Evolutionary conservation across 1,284 basidiomycete genomes (phyloP), one percentile per base, ranked within the genome.

Genomic region (Tremellales sp.): DNA sequence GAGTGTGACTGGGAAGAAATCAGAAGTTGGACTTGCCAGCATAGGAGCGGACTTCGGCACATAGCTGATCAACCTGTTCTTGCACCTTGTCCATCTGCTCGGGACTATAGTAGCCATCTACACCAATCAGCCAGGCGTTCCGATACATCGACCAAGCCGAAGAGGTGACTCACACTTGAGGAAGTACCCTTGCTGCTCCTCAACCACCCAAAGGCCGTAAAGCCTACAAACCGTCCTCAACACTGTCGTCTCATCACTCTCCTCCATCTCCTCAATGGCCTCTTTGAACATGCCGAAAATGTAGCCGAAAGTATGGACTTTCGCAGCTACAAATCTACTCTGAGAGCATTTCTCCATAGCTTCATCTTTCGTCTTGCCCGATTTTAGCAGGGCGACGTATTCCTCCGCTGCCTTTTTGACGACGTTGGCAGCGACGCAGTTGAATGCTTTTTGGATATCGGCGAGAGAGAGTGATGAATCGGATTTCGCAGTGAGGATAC

Each of bases 101-200:
- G 11, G 69, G 61, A 17, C 61, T 65, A 49, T 78, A 73, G 72
- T 76, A 80, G 46, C 75, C 76, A 51, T 74, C 67, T 70, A 33
- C 21, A 25, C 13, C n/a, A 7, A 45, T 40, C 40, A 45, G 46
- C 46, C 47, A 19, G 31, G 40, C 43, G 39, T 23, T 24, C 31
- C 19, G 5, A 42, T 44, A 26, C n/a, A 23, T 19, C 26, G 17
- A 25, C n/a, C n/a, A n/a, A n/a, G n/a, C n/a, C n/a, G 13, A 17
- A 5, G 23, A 23, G 3, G 7, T 1, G 0, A 64, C 67, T 63
- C 49, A 72, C 74, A 76, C 59, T 78, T 77, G 60, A 81, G 69
- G 73, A 81, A 80, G 60, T 76, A 75, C 26, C 74, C 77, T 40
- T 77, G 78, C 66, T 79, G 78, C 73, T 81, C 79, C 63, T 81